Base-by-base conservation (phyloP, 345 rosid genomes). In the Gossypium turneri region DNA sequence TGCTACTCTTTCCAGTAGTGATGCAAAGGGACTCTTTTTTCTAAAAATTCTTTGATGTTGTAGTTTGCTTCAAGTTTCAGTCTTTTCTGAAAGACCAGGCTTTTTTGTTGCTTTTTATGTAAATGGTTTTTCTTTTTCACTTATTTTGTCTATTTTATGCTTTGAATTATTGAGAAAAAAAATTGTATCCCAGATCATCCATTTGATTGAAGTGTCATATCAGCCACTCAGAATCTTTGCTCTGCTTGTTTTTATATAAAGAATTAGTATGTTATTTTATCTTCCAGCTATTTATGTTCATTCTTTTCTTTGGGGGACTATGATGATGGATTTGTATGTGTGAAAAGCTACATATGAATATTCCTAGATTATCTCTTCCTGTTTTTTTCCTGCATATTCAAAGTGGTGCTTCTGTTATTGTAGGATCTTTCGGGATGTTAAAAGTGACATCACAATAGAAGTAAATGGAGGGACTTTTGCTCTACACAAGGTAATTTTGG, bases 391-490 rank as follows among this genome's bases (percentile, higher is more conserved):
- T 6, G 3, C 47, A 55, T n/a, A 52, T 44, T 51, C 15, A 27
- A 70, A 51, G 43, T 52, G 48, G 38, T 77, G 22, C 27, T 79
- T 53, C 52, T 58, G 27, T 75, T 76, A 10, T 80, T 80, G 87
- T 77, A 94, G 98, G 98, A 94, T 91, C 76, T 94, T 92, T 73
- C 83, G 95, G 43, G 98, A 94, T 66, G 96, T 94, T 48, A 97
- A 97, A 43, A 92, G 98, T 75, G 98, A 94, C 82, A 90, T 92
- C 75, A 91, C 85, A 15, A 89, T 94, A 56, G 94, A 91, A 83
- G 93, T 88, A 56, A 85, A 84, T 56, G 97, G 98, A 73, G 90
- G 87, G 65, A 87, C 84, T 15, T 94, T 92, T 81, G 82, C 92
- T 62, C 81, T 94, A 17, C 98, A 94, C 71, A 94, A 94, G 98